A percentile compares a stretch with the other conserved stretches of the same genome.
Conservation (phyloP, 495 filamentous ascomycete genomes). For the Saxophila tyrrhenica region DNA sequence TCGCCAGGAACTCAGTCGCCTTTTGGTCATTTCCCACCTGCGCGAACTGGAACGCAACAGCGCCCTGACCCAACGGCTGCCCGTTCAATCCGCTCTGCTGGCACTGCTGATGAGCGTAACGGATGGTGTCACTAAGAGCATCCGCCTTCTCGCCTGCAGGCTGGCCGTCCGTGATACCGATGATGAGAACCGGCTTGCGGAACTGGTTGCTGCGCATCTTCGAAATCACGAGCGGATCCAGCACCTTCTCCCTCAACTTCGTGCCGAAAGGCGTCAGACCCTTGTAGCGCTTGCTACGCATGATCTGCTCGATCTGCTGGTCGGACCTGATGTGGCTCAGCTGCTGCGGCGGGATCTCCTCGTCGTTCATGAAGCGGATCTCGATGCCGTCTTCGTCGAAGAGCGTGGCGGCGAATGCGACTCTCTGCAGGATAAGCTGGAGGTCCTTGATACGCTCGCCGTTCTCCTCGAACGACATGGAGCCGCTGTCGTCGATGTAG, state of each 20-base stretch:
- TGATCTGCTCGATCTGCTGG: slow-evolving; percentile 47
- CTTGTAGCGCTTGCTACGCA: slow-evolving; percentile 47
- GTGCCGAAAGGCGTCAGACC: slow-evolving; percentile 61
- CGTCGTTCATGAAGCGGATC: slow-evolving; percentile 61
- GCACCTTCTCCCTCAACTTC: slow-evolving; percentile 47
- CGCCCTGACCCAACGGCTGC: slow-evolving; percentile 32
- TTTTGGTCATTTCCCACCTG: slow-evolving; percentile 61
- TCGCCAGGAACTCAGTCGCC: slow-evolving; percentile 51
- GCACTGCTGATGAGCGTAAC: slow-evolving; percentile 37
- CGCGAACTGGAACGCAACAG: slow-evolving; percentile 58
- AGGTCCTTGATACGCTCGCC: slow-evolving; percentile 58
- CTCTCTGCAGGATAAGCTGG: slow-evolving; percentile 48
- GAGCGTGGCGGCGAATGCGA: slow-evolving; percentile 52
- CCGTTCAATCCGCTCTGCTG: slow-evolving; percentile 29
- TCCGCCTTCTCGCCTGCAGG: slow-evolving; percentile 44
- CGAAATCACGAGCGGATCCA: slow-evolving; percentile 47
- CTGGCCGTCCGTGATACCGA: slow-evolving; percentile 61
- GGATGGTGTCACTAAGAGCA: slow-evolving; percentile 41
- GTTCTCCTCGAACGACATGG: slow-evolving; percentile 55
- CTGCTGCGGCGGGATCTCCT: slow-evolving; percentile 12
- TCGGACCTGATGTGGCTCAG: slow-evolving; percentile 45
- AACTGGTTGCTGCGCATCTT: slow-evolving; percentile 40
- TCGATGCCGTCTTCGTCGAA: slow-evolving; percentile 62
- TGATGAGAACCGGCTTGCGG: slow-evolving; percentile 55
- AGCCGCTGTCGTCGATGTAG: slow-evolving; percentile 64